Percentiles rank a stretch among this genome's conserved stretches.
phyloP scores from a whole-genome alignment of 305 asterid species.

The Fraxinus sp. region DNA sequence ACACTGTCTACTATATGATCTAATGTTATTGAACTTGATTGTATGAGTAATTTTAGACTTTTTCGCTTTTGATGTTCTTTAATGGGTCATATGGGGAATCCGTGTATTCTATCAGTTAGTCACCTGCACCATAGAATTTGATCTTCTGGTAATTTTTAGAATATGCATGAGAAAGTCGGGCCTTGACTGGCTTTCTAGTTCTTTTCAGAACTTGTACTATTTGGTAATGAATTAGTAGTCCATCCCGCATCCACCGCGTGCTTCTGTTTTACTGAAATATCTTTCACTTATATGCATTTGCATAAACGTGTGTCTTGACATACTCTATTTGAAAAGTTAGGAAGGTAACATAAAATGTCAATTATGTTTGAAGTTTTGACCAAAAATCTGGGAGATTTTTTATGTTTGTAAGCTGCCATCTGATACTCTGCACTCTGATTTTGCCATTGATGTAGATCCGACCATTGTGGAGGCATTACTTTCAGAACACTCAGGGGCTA shows the following conservation, averaged over 20 bases:
- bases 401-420: background rate
- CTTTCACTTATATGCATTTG: background rate
- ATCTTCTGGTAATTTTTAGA: background rate
- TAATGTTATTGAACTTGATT: background rate
- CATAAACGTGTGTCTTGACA: background rate
- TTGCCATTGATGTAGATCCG: conserved; percentile 46
- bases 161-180: background rate
- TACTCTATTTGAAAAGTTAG: background rate
- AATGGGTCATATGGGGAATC: background rate
- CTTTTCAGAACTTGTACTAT: background rate
- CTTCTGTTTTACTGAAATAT: background rate
- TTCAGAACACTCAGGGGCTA: conserved; percentile 87
- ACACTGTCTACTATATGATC: background rate
- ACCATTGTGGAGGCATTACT: conserved; percentile 92
- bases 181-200: background rate
- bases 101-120: background rate
- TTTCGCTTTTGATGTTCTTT: background rate
- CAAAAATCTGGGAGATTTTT: background rate
- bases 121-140: background rate
- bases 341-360: background rate
- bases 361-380: background rate
- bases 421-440: background rate
- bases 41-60: background rate
- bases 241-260: background rate
- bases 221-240: background rate